phyloP scores from a whole-genome alignment of 2,329 filamentous ascomycete genomes.

The Cryphonectria carpinicola region DNA sequence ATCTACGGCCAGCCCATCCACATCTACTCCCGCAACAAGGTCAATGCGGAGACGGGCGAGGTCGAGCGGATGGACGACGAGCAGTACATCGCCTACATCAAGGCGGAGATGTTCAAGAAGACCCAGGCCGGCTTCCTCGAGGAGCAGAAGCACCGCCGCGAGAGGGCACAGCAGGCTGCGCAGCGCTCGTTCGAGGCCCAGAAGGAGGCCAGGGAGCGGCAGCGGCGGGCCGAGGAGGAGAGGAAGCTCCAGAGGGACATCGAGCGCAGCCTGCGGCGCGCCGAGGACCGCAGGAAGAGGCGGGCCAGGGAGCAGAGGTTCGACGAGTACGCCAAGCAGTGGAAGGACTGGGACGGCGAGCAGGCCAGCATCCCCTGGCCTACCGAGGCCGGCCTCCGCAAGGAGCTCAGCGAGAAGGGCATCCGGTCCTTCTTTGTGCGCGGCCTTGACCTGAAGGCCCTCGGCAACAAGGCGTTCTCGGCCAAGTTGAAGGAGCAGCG shows the following conservation, averaged over 20 bases:
- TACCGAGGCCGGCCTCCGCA: conserved; percentile 61
- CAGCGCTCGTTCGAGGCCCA: conserved; percentile 65
- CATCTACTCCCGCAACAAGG: conserved; percentile 62
- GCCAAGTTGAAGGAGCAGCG: conserved; percentile 77
- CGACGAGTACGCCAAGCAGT: conserved; percentile 66
- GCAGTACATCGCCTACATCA: conserved; percentile 85
- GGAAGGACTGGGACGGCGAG: conserved; percentile 59
- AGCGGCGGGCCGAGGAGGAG: conserved; percentile 40
- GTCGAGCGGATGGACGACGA: conserved; percentile 91
- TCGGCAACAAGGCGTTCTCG: conserved; percentile 51
- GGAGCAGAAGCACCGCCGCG: conserved; percentile 62
- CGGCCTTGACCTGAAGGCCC: conserved; percentile 47
- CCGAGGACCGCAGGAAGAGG: conserved; percentile 62
- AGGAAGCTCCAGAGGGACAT: conserved; percentile 63
- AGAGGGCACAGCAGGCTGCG: conserved; percentile 45
- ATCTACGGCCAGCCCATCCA: conserved; percentile 98
- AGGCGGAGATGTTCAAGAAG: conserved; percentile 93
- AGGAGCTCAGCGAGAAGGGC: conserved; percentile 59
- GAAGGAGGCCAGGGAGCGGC: conserved; percentile 47
- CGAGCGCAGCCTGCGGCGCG: conserved; percentile 69
- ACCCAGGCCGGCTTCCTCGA: conserved; percentile 83
- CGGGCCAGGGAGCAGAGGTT: conserved; percentile 64
- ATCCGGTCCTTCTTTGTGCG: conserved; percentile 72
- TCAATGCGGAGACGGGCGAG: conserved; percentile 50
- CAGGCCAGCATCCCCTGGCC: conserved; percentile 69